These are phyloP conservation scores for Pestalotiopsis sp. DNA, from an alignment of 2,329 filamentous ascomycete species.

Conservation along the genomic window DNA sequence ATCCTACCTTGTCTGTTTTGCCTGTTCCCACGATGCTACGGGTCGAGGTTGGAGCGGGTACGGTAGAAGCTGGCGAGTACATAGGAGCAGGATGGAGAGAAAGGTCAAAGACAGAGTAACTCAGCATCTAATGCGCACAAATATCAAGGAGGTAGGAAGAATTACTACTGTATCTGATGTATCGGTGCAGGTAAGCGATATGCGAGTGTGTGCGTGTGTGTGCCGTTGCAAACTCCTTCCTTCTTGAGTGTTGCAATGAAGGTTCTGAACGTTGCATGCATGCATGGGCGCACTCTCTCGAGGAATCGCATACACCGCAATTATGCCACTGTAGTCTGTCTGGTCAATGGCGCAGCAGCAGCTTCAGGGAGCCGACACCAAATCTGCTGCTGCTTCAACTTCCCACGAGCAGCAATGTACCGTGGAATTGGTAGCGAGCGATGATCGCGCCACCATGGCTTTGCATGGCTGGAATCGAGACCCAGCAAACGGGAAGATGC, in stretches of 20 bases:
- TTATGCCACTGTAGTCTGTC: background rate
- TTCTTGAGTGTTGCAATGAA: slow-evolving; percentile 5
- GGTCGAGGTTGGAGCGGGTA: background rate
- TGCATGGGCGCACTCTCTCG: background rate
- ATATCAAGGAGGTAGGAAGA: background rate
- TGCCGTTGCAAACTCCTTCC: slow-evolving; percentile 2
- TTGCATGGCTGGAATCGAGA: background rate
- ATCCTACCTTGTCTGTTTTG: no score
- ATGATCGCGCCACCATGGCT: background rate
- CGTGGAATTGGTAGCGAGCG: background rate
- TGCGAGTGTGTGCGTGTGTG: background rate
- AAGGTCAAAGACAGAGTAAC: background rate
- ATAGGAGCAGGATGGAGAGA: background rate
- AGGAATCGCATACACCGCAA: background rate
- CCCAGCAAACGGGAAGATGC: background rate
- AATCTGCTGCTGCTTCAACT: background rate
- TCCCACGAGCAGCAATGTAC: background rate
- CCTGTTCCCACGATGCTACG: background rate
- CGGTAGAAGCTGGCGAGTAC: background rate
- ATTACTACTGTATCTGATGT: background rate
- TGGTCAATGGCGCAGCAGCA: background rate
- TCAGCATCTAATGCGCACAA: background rate
- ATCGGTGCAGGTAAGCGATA: background rate
- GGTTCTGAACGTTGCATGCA: slow-evolving; percentile 5
- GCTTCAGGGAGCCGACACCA: background rate